Percentiles rank a stretch among this genome's conserved stretches.
phyloP scores from a whole-genome alignment of 2,329 filamentous ascomycete species.

The Cadophora sp. region DNA sequence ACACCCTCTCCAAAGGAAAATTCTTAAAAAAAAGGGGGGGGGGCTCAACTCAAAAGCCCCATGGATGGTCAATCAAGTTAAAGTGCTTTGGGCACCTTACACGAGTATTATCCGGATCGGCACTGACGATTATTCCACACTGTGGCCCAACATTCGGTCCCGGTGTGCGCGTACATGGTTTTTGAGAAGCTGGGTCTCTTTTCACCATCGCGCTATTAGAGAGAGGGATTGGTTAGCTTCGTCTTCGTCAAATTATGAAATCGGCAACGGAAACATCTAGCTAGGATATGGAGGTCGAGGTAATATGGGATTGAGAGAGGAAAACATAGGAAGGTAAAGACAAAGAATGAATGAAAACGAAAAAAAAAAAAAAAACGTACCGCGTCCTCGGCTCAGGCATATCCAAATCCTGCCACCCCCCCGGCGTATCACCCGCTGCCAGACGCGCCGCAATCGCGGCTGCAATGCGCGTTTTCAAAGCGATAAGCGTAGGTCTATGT shows the following conservation, averaged over 20 bases:
- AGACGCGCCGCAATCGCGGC: not conserved
- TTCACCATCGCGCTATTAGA: not conserved
- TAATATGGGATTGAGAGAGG: too few species aligned
- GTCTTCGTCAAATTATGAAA: too few species aligned
- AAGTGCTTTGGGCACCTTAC: not conserved
- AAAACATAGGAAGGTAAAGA: not conserved
- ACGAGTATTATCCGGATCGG: not conserved
- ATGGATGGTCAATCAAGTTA: not conserved
- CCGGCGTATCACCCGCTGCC: not conserved
- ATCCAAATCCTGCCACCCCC: slow-evolving; percentile 11
- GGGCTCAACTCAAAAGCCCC: not conserved
- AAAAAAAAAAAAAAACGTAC: not conserved
- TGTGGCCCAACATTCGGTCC: not conserved
- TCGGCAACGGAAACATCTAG: too few species aligned
- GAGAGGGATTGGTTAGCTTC: not conserved
- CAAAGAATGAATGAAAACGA: too few species aligned
- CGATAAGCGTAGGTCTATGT: not conserved
- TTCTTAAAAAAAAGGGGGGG: too few species aligned
- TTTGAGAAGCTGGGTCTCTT: not conserved
- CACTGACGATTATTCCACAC: not conserved
- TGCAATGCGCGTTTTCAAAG: not conserved
- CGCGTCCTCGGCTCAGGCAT: slow-evolving; percentile 1
- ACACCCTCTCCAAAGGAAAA: too few species aligned
- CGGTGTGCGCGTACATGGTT: not conserved
- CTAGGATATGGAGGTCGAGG: too few species aligned